Conservation (phyloP, 1,284 basidiomycete genomes). For the Malassezia restricta region DNA sequence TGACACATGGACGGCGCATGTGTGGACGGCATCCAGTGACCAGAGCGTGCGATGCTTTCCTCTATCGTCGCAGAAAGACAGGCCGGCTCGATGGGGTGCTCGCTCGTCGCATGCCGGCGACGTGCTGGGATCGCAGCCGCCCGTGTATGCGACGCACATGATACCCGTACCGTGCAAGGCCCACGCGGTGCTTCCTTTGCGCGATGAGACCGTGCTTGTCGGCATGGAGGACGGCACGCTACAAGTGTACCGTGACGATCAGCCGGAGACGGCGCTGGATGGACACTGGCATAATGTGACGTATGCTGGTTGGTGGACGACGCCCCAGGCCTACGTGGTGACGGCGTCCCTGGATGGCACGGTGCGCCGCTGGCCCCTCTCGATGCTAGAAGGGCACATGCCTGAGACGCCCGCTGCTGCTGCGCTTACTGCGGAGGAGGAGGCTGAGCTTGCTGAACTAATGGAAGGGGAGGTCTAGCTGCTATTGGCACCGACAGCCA, state of each 20-base stretch:
- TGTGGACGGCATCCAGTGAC: conserved; percentile 12
- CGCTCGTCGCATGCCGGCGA: conserved; percentile 8
- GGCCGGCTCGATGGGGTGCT: neutral
- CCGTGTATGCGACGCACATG: neutral
- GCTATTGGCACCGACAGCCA: conserved; percentile 40
- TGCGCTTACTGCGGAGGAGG: conserved; percentile 29
- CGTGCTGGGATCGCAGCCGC: neutral
- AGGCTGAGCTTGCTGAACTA: conserved; percentile 31
- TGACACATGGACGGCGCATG: neutral
- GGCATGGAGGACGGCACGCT: conserved; percentile 4
- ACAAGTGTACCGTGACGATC: neutral
- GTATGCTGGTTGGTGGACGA: conserved; percentile 15
- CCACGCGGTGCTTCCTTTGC: conserved; percentile 3
- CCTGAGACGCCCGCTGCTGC: neutral
- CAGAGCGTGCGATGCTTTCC: conserved; percentile 12
- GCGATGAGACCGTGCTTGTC: neutral
- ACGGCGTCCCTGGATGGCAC: conserved; percentile 27
- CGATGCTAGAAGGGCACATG: neutral
- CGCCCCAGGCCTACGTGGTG: conserved; percentile 10
- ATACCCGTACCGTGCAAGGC: neutral
- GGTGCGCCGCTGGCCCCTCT: conserved; percentile 21
- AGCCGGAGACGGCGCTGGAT: conserved; percentile 12
- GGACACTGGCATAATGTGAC: conserved; percentile 35
- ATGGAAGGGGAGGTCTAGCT: conserved; percentile 9
- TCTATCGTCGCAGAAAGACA: neutral